Conservation (phyloP, 1,139 yeast species). For the Magnusiomyces sp. region DNA sequence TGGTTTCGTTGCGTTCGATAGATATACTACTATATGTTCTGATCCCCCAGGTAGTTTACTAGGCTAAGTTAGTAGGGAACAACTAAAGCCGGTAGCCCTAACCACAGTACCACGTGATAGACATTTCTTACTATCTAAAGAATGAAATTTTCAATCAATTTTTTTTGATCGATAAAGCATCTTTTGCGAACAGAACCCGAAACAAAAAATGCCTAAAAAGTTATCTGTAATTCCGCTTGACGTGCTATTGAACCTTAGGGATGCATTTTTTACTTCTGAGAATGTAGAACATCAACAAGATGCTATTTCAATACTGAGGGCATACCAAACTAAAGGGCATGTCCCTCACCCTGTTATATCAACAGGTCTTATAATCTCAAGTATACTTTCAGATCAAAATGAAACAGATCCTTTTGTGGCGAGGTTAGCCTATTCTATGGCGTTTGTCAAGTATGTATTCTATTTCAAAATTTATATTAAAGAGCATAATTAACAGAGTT, state of each 20-base stretch:
- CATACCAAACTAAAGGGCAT: slow-evolving; percentile 57
- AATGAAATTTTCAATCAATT: slow-evolving; percentile 1
- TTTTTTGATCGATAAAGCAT: not conserved
- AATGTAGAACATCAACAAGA: slow-evolving; percentile 2
- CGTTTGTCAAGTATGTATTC: slow-evolving; percentile 40
- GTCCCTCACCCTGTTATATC: slow-evolving; percentile 75
- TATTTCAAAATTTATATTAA: not conserved
- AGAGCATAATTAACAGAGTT: not conserved
- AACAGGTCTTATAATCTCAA: slow-evolving; percentile 55
- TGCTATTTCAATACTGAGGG: slow-evolving; percentile 34
- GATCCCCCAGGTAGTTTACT: too few relatives aligned
- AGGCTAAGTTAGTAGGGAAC: too few relatives aligned
- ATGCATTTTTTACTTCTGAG: too few relatives aligned
- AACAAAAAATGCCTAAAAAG: not conserved
- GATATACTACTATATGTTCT: too few relatives aligned
- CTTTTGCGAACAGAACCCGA: too few relatives aligned
- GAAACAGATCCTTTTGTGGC: slow-evolving; percentile 26
- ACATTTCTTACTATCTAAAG: too few relatives aligned
- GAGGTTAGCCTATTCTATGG: slow-evolving; percentile 60
- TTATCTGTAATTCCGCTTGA: too few relatives aligned
- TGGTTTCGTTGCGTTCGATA: not conserved
- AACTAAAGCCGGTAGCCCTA: too few relatives aligned
- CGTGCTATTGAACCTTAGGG: too few relatives aligned
- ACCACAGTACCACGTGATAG: too few relatives aligned
- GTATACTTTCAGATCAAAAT: slow-evolving; percentile 41